Conservation (phyloP, 1,139 yeast genomes). For the Meyerozyma guilliermondii region DNA sequence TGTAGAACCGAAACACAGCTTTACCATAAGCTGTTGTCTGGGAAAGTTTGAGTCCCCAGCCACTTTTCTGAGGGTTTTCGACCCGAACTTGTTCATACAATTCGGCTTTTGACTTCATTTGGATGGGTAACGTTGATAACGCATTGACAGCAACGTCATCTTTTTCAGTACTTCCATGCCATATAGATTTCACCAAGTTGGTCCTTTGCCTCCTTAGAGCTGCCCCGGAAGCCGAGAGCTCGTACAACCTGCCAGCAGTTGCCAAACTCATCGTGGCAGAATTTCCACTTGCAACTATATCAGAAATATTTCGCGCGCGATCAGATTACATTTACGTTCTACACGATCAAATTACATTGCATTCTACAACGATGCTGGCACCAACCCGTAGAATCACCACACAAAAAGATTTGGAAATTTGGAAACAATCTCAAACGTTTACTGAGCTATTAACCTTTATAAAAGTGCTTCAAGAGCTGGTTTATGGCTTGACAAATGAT, state of each 20-base stretch:
- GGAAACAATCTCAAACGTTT: constrained; percentile 54
- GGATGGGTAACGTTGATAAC: constrained; percentile 34
- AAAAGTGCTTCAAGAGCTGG: constrained; percentile 55
- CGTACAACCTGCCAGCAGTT: background rate
- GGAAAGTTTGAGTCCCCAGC: constrained; percentile 21
- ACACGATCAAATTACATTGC: too few species aligned
- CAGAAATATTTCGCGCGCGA: background rate
- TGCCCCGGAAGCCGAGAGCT: background rate
- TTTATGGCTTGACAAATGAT: constrained; percentile 58
- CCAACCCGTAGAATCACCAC: constrained; percentile 58
- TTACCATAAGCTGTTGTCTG: constrained; percentile 39
- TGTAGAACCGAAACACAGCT: constrained; percentile 41
- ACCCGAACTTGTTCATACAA: constrained; percentile 23
- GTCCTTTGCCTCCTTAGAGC: background rate
- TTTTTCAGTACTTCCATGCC: background rate
- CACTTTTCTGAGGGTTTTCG: constrained; percentile 15
- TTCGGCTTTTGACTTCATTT: constrained; percentile 24
- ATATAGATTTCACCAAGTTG: background rate
- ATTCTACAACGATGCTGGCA: background rate
- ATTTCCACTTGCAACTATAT: background rate
- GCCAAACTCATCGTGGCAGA: background rate
- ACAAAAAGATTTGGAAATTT: constrained; percentile 55
- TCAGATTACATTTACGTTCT: too few species aligned
- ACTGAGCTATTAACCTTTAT: constrained; percentile 51
- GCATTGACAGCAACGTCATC: constrained; percentile 19